These are phyloP conservation scores for Cercospora zeina DNA, from an alignment of 2,329 filamentous ascomycete genomes.

Conservation along the genomic window DNA sequence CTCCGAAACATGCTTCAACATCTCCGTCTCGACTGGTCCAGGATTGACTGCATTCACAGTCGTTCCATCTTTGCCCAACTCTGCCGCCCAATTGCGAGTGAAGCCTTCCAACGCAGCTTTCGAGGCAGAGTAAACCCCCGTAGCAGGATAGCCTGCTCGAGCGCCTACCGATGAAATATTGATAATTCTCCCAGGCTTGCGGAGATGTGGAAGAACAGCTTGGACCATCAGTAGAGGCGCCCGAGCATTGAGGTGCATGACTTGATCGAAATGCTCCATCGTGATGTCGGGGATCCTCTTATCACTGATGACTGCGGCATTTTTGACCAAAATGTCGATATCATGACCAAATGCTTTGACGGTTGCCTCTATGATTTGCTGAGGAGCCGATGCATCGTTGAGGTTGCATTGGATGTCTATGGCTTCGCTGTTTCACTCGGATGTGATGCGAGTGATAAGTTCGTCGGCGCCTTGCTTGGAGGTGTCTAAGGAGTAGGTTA, in stretches of 20 bases:
- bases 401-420: constrained; percentile 47
- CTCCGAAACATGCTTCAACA: constrained; percentile 56
- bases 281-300: constrained; percentile 43
- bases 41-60: constrained; percentile 64
- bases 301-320: constrained; percentile 36
- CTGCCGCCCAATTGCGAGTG: constrained; percentile 60
- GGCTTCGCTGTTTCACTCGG: constrained; percentile 41
- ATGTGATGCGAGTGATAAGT: constrained; percentile 41
- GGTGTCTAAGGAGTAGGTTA: constrained; percentile 47
- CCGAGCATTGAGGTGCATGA: constrained; percentile 61
- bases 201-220: constrained; percentile 55
- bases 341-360: constrained; percentile 42
- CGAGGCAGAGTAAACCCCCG: constrained; percentile 57
- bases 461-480: constrained; percentile 41
- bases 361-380: constrained; percentile 43
- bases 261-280: constrained; percentile 53
- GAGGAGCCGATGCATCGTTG: constrained; percentile 38
- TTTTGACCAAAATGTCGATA: constrained; percentile 50
- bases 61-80: constrained; percentile 58
- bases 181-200: constrained; percentile 54
- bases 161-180: constrained; percentile 60
- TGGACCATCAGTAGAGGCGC: constrained; percentile 57
- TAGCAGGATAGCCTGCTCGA: constrained; percentile 48
- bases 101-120: constrained; percentile 63
- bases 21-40: constrained; percentile 60